phyloP scores from a whole-genome alignment of 2,329 filamentous ascomycete species.

The Elsinoe australis region DNA sequence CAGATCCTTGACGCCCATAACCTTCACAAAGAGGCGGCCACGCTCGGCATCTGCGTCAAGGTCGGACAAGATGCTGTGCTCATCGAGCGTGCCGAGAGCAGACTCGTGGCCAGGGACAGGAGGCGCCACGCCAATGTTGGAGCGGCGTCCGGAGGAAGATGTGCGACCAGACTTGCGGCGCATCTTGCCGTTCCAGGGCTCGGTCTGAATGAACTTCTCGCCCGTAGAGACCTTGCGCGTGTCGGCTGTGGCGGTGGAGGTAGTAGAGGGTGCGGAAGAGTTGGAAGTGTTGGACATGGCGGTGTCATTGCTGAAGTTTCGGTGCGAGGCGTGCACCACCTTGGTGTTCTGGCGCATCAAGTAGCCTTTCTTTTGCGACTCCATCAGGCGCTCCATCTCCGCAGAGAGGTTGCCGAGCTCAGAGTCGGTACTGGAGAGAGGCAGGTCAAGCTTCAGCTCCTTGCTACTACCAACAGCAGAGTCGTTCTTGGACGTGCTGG shows the following conservation, averaged over 20 bases:
- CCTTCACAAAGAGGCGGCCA: conserved; percentile 91
- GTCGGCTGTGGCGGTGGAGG: conserved; percentile 29
- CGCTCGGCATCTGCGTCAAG: conserved; percentile 76
- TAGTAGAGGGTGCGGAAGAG: conserved; percentile 1
- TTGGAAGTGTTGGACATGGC: conserved; percentile 14
- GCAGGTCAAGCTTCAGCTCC: conserved; percentile 57
- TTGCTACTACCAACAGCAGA: conserved; percentile 22
- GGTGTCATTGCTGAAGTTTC: conserved; percentile 46
- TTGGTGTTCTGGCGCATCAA: conserved; percentile 99
- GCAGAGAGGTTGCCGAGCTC: conserved; percentile 78
- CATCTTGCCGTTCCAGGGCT: conserved; percentile 85
- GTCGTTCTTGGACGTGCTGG: conserved; percentile 25
- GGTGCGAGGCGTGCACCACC: conserved; percentile 79
- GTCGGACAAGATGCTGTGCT: conserved; percentile 55
- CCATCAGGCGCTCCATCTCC: conserved; percentile 91
- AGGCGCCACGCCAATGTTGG: conserved; percentile 45
- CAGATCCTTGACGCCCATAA: conserved; percentile 94
- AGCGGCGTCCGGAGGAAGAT: conserved; percentile 41
- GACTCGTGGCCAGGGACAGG: conserved; percentile 84
- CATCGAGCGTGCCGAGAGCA: conserved; percentile 55
- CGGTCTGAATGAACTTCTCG: conserved; percentile 83
- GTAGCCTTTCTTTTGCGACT: conserved; percentile 97
- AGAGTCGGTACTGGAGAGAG: conserved; percentile 59
- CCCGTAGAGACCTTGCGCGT: conserved; percentile 64
- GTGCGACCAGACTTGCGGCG: conserved; percentile 59